Evolutionary conservation across 768 basidiomycete species (phyloP).

Genomic region (Boletus rufocinnamomeus): DNA sequence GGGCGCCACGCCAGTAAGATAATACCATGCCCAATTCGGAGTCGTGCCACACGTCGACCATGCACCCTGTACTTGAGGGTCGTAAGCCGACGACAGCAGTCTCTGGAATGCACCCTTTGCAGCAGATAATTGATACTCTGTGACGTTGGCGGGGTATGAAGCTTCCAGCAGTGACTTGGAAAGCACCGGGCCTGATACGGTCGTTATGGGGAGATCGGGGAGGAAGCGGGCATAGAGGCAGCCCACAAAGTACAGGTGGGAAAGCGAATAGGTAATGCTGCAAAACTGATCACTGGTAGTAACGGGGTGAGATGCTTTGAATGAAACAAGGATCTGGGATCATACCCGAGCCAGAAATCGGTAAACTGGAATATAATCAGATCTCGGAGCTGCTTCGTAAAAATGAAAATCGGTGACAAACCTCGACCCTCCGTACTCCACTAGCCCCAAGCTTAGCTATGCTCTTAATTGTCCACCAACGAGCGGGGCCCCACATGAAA

Average conservation of each 20-base stretch:
- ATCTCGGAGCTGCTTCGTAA: neutral
- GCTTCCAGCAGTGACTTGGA: neutral
- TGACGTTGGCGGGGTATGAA: neutral
- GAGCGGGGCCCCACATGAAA: conserved; percentile 28
- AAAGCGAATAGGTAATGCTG: conserved; percentile 72
- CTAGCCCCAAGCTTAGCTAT: conserved; percentile 64
- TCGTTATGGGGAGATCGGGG: neutral
- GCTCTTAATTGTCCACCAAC: conserved; percentile 79
- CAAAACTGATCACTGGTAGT: conserved; percentile 71
- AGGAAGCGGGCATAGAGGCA: conserved; percentile 60
- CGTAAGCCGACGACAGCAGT: conserved; percentile 13
- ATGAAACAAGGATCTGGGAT: neutral
- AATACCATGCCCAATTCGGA: conserved; percentile 60
- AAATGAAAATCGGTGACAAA: conserved; percentile 28
- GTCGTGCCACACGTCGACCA: conserved; percentile 44
- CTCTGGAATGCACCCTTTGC: neutral
- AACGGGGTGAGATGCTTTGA: neutral
- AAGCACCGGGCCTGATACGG: neutral
- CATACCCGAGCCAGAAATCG: conserved; percentile 88
- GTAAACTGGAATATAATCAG: conserved; percentile 51
- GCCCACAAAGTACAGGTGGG: conserved; percentile 67
- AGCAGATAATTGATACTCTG: neutral
- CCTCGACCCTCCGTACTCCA: conserved; percentile 76
- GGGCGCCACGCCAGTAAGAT: conserved; percentile 62
- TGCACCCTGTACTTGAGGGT: conserved; percentile 42